These are phyloP conservation scores for Gossypium lobatum DNA, from an alignment of 441 rosid genomes.

Conservation along the genomic window DNA sequence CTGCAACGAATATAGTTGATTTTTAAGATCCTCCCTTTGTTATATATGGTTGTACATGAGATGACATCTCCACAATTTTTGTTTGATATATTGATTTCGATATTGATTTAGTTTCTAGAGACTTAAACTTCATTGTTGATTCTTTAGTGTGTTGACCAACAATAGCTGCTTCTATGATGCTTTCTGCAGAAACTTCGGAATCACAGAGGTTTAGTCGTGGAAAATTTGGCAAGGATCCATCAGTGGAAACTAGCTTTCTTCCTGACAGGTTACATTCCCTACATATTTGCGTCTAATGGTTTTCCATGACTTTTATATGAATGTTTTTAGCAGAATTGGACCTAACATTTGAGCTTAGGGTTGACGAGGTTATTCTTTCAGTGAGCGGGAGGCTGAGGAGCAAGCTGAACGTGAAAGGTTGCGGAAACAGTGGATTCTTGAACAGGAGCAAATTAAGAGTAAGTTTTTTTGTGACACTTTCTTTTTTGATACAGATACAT, in stretches of 20 bases:
- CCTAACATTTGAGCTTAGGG: conserved; percentile 56
- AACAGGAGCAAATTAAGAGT: conserved; percentile 89
- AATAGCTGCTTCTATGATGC: background rate
- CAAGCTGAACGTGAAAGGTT: conserved; percentile 95
- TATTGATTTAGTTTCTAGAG: background rate
- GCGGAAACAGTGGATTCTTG: conserved; percentile 78
- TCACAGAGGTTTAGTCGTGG: conserved; percentile 36
- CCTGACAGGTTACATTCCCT: conserved; percentile 73
- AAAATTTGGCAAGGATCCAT: conserved; percentile 89
- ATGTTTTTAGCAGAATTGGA: conserved; percentile 19
- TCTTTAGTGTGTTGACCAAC: background rate
- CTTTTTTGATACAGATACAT: background rate
- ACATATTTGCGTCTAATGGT: conserved; percentile 7
- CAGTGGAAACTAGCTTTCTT: conserved; percentile 89
- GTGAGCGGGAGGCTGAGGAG: conserved; percentile 98
- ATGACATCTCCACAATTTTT: background rate
- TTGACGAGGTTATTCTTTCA: conserved; percentile 80
- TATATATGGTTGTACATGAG: background rate
- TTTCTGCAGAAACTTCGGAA: conserved; percentile 34
- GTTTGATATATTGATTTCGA: background rate
- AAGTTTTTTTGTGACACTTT: conserved; percentile 12
- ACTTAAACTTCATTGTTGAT: background rate
- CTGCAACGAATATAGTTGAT: background rate
- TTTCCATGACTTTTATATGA: background rate
- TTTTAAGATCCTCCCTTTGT: background rate